These are phyloP conservation scores for Rhynchospora breviuscula DNA, from an alignment of 176 grass and related monocot species.

Conservation along the genomic window DNA sequence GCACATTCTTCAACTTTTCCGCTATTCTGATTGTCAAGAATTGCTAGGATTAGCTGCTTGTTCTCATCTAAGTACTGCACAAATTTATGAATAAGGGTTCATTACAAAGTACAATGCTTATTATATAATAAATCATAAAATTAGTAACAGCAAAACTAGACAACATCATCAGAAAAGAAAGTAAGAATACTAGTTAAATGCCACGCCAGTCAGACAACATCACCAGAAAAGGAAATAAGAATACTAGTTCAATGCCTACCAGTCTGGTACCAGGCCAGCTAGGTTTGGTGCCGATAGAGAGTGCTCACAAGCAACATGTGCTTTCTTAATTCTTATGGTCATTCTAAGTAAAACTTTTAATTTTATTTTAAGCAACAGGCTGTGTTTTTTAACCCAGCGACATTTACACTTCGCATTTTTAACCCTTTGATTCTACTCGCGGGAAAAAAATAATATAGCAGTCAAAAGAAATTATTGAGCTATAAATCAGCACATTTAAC, in stretches of 20 bases:
- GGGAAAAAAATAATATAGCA: not conserved
- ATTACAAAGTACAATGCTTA: conserved; percentile 2
- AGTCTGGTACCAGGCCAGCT: not conserved
- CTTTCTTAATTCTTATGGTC: not conserved
- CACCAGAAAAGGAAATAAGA: not conserved
- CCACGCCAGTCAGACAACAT: not conserved
- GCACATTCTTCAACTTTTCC: conserved; percentile 94
- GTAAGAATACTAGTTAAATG: not conserved
- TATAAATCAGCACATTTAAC: not conserved
- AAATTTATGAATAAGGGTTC: conserved; percentile 24
- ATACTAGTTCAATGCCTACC: not conserved
- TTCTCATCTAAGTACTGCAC: conserved; percentile 99
- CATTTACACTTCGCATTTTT: too few species aligned
- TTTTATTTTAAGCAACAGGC: not conserved
- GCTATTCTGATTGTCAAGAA: conserved; percentile 97
- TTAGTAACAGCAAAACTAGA: not conserved
- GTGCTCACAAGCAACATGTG: not conserved
- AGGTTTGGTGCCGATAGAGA: not conserved
- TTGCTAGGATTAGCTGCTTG: conserved; percentile 97
- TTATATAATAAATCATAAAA: not conserved
- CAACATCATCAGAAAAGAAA: not conserved
- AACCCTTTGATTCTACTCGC: too few species aligned
- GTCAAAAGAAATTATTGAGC: not conserved
- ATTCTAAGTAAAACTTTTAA: not conserved
- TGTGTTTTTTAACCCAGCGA: not conserved